Percentiles rank a stretch among this genome's conserved stretches.
phyloP scores from a whole-genome alignment of 2,329 filamentous ascomycete genomes.

The Calycina marina region DNA sequence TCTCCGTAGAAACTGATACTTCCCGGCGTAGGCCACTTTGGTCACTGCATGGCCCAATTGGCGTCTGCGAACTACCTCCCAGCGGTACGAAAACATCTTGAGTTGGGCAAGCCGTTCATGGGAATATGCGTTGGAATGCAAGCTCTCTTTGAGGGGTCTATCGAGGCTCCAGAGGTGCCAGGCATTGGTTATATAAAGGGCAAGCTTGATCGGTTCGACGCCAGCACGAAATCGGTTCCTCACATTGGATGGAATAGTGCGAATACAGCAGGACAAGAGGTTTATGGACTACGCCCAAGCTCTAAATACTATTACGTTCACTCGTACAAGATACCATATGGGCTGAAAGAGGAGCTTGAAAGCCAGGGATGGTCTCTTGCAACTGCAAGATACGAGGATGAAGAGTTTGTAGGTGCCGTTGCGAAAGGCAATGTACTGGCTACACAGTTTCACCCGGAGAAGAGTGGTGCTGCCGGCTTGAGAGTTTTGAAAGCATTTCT shows the following conservation, averaged over 20 bases:
- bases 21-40: constrained; percentile 93
- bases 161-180: constrained; percentile 55
- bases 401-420: constrained; percentile 85
- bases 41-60: constrained; percentile 83
- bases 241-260: constrained; percentile 99
- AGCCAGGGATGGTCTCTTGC: constrained; percentile 82
- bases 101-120: constrained; percentile 92
- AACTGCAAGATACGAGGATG: constrained; percentile 70
- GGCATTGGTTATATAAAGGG: constrained; percentile 66
- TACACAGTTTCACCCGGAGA: constrained; percentile 96
- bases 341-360: constrained; percentile 57
- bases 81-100: constrained; percentile 69
- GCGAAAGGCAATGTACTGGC: constrained; percentile 75
- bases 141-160: constrained; percentile 74
- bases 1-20: constrained; percentile 68
- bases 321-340: constrained; percentile 78
- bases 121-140: constrained; percentile 93
- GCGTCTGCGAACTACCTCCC: constrained; percentile 69
- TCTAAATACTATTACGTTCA: constrained; percentile 99
- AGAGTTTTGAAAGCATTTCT: constrained; percentile 76
- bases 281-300: constrained; percentile 65
- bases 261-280: constrained; percentile 40
- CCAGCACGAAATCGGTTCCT: constrained; percentile 73
- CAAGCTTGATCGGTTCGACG: constrained; percentile 61
- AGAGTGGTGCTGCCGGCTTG: constrained; percentile 81